Conservation (phyloP, 2,329 filamentous ascomycete genomes). For the Diaporthe citrichinensis region DNA sequence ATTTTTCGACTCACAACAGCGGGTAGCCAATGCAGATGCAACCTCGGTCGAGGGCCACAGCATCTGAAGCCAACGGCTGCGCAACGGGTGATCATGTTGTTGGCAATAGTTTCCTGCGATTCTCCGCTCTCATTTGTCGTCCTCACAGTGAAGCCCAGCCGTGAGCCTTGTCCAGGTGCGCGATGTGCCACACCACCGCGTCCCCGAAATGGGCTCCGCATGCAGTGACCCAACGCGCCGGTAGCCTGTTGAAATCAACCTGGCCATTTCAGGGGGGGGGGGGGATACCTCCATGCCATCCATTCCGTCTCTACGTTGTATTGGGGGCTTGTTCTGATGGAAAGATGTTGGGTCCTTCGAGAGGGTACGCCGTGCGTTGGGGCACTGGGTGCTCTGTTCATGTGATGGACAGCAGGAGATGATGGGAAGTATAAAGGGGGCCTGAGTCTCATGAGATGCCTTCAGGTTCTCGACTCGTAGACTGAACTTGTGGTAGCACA, state of each 20-base stretch:
- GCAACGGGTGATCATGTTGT: slow-evolving; percentile 22
- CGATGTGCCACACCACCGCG: slow-evolving; percentile 16
- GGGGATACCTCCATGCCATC: no score
- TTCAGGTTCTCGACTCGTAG: no score
- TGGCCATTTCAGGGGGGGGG: neutral
- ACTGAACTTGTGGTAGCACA: neutral
- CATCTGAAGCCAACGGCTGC: slow-evolving; percentile 13
- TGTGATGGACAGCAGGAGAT: neutral
- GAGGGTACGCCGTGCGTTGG: neutral
- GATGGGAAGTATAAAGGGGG: neutral
- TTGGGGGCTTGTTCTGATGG: no score
- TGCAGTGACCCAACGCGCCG: slow-evolving; percentile 18
- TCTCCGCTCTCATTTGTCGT: neutral
- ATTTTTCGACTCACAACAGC: slow-evolving; percentile 4
- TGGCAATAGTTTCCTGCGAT: neutral
- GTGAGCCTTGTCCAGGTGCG: slow-evolving; percentile 1
- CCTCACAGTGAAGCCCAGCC: neutral
- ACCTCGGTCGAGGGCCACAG: slow-evolving; percentile 14
- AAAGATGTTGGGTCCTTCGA: neutral
- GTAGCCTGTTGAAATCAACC: slow-evolving; percentile 20
- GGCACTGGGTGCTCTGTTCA: neutral
- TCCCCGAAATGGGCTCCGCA: neutral
- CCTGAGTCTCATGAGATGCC: neutral
- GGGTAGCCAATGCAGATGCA: slow-evolving; percentile 8
- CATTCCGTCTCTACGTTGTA: neutral